Percentiles rank a stretch among this genome's conserved stretches.
Evolutionary conservation across 225 moss, liverwort and hornwort genomes (phyloP).

Genomic region (Marchantia polymorpha): DNA sequence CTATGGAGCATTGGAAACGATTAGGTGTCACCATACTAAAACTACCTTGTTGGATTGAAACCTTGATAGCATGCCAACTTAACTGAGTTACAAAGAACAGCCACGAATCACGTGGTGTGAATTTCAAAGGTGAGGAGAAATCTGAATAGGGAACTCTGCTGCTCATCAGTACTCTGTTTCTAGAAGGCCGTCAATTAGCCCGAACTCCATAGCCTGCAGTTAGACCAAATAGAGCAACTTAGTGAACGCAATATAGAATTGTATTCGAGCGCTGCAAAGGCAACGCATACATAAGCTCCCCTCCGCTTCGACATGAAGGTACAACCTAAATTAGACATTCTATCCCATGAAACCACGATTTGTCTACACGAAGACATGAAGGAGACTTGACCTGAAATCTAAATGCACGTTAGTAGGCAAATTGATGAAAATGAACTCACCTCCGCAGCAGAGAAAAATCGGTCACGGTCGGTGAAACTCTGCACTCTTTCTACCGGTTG

Average conservation of each 20-base stretch:
- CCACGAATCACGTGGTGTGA: neutral
- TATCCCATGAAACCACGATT: too few species aligned
- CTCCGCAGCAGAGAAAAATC: constrained; percentile 81
- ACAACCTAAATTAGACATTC: too few species aligned
- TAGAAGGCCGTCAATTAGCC: constrained; percentile 80
- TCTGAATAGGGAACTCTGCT: neutral
- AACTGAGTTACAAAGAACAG: neutral
- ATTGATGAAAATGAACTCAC: constrained; percentile 26
- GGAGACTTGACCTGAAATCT: neutral
- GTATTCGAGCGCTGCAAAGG: too few species aligned
- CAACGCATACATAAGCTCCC: too few species aligned
- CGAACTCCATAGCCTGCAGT: constrained; percentile 84
- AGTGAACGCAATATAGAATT: too few species aligned
- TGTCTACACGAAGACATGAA: neutral
- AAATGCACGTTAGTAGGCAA: neutral
- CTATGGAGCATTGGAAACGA: neutral
- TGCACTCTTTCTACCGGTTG: constrained; percentile 80
- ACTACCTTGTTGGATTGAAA: neutral
- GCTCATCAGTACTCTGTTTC: constrained; percentile 69
- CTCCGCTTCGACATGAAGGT: too few species aligned
- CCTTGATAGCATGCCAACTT: neutral
- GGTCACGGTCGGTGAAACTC: constrained; percentile 73
- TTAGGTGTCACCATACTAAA: neutral
- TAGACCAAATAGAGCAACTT: neutral
- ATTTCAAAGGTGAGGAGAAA: neutral